Base-by-base conservation (phyloP, 1,139 yeast species). In the Protomyces inouyei region DNA sequence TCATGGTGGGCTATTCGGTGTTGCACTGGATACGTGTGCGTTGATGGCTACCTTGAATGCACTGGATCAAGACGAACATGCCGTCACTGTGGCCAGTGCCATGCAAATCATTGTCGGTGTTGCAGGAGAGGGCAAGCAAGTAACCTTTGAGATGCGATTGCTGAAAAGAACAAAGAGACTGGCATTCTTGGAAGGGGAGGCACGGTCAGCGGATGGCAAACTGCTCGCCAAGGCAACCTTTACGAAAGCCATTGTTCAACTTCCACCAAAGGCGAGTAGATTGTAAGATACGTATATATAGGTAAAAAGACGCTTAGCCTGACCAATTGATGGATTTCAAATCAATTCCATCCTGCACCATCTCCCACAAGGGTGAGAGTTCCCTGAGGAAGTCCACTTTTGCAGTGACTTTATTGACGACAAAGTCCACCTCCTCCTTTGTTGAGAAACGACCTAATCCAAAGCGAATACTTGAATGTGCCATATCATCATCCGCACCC, bases 291-390 rank as follows among this genome's bases (percentile, higher is more conserved):
- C 32, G 32, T 28, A 28, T 28, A 37, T 37, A 12, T 37, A 37
- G 43, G 16, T 9, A 37, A 5, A 9, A 6, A 1, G 43, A 14
- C 14, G 14, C 6, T 40, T 59, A 59, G 40, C 63, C 63, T 16
- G 63, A 59, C 99, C 99, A 93, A 78, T 93, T 96, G 73, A 93
- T 93, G 55, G 95, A 82, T 73, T 87, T 83, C 75, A 95, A 82
- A 74, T 93, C 99, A 73, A 93, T 92, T 70, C 98, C 98, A 70
- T 93, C 98, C 77, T 93, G 97, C 65, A 90, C 97, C 98, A 93
- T 92, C 78, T 93, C 99, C 98, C 98, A 93, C 71, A 93, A 81
- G 64, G 99, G 99, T 63, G 95, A 86, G 79, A 93, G 82, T 73
- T 91, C 95, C 76, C 99, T 84, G 74, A 93, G 82, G 77, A 90